Evolutionary conservation across 2,329 filamentous ascomycete genomes (phyloP), one percentile per base, ranked within the genome.

Genomic region (Akanthomyces dipterigenus): DNA sequence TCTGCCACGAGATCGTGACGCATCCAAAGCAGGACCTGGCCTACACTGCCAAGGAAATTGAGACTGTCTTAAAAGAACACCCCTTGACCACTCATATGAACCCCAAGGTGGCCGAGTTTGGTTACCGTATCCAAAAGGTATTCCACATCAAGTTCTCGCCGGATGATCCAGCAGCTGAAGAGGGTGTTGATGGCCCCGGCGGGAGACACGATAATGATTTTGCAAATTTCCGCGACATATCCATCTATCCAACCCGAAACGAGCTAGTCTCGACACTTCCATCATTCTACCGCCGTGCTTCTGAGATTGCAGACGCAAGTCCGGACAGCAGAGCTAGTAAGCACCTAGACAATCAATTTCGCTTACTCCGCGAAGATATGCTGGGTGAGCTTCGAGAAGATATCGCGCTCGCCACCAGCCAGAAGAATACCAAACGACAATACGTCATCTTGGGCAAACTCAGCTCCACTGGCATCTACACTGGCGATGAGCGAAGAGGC

Each of bases 171-270:
- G 66, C 0, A 62, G 63, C 0, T 45, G 56, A 0, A 0, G 38
- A 45, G 26, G 9, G 34, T 16, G 31, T 54, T 6, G 58, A 69
- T 36, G 68, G 67, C 1, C 80, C 87, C 0, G 89, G 89, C 0
- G 88, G 88, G 0, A 80, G 89, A 0, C 88, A 93, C 64, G 87
- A 92, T 70, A 93, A 93, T 59, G 89, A 92, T 66, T 82, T 82
- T 67, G 74, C 67, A 1, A 78, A 90, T 64, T 87, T 86, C 65
- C 78, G 82, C 0, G 63, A 84, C 0, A 84, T 90, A 38, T 73
- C 80, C 2, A 85, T 91, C 16, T 80, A 84, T 53, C 89, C 89
- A 0, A 91, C 88, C 0, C 70, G 79, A 0, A 83, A 88, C 55
- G 89, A 92, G 67, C 77, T 91, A 1, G 62, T 76, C 0, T 87